Evolutionary conservation across 106 monocot species (phyloP), one percentile per base, ranked within the genome.

Genomic region (Cymbidium sinense): DNA sequence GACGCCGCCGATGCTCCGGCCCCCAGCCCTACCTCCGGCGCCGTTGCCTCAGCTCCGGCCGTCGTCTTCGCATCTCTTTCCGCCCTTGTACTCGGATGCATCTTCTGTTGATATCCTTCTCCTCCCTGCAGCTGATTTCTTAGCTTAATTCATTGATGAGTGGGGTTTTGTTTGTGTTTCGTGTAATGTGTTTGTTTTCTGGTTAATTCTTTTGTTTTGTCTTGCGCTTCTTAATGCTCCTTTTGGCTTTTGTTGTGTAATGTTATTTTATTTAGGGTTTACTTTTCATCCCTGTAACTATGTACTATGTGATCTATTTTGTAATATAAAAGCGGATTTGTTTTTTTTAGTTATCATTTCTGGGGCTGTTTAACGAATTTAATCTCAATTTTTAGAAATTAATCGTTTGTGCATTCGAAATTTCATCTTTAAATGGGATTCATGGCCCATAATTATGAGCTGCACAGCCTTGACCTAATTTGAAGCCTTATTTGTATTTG

Each of bases 1-100:
- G 0, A 30, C 1, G 75, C 69, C 27, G 43, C 64, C 13, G 69
- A 81, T 0, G 76, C 69, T 69, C 81, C 81, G 11, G 81, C 81
- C 10, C 76, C 76, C 31, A 75, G 81, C 35, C 81, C 81, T 9
- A 69, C 76, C 34, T 76, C 76, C 74, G 75, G 43, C n/a, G 65
- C 76, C 29, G 3, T n/a, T 23, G 5, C 23, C 31, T 8, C 34
- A 18, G 23, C 69, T 20, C 76, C 81, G 2, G 81, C 76, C 28
- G 50, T 33, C 36, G 50, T 31, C 0, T n/a, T 67, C 29, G 44
- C 65, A 36, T 75, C 50, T 11, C 28, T 81, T 9, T 35, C 67
- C 6, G 64, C 81, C 9, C n/a, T 70, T 4, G 33, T 33, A 5
- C 4, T 81, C 8, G 81, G 76, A 11, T 36, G 33, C 76, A 34